phyloP scores from a whole-genome alignment of 2,329 filamentous ascomycete species.

The Parafenestella ontariensis region DNA sequence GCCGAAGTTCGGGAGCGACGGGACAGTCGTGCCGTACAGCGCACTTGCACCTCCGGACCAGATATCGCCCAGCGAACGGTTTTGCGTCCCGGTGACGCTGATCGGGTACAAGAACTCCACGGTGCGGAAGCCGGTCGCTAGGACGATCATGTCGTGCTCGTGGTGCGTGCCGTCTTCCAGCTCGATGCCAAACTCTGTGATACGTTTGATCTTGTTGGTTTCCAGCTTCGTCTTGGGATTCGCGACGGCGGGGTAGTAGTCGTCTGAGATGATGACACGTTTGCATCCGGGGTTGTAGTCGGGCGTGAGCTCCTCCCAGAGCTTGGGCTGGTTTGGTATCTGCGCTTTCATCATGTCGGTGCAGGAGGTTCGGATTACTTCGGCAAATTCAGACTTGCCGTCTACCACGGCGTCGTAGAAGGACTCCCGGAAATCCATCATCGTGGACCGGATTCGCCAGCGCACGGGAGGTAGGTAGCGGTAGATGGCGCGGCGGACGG shows the following conservation, averaged over 20 bases:
- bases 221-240: conserved; percentile 59
- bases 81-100: conserved; percentile 56
- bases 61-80: conserved; percentile 55
- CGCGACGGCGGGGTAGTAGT: conserved; percentile 62
- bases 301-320: conserved; percentile 62
- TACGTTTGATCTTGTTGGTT: conserved; percentile 56
- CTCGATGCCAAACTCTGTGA: conserved; percentile 57
- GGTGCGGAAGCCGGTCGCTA: conserved; percentile 66
- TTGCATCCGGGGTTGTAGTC: conserved; percentile 64
- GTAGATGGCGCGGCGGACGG: conserved; percentile 52
- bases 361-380: conserved; percentile 50
- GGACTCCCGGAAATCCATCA: conserved; percentile 64
- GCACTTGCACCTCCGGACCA: conserved; percentile 63
- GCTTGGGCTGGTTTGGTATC: conserved; percentile 57
- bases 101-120: conserved; percentile 67
- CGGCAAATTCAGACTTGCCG: conserved; percentile 49
- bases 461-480: conserved; percentile 60
- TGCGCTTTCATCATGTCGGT: conserved; percentile 53
- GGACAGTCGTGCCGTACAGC: conserved; percentile 60
- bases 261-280: conserved; percentile 61
- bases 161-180: conserved; percentile 51
- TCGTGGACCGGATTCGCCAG: conserved; percentile 57
- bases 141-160: conserved; percentile 63
- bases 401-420: conserved; percentile 56
- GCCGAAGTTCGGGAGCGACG: conserved; percentile 62